These are phyloP conservation scores for Mediolabrus comicus DNA, from an alignment of 108 stramenopile species.

Conservation along the genomic window DNA sequence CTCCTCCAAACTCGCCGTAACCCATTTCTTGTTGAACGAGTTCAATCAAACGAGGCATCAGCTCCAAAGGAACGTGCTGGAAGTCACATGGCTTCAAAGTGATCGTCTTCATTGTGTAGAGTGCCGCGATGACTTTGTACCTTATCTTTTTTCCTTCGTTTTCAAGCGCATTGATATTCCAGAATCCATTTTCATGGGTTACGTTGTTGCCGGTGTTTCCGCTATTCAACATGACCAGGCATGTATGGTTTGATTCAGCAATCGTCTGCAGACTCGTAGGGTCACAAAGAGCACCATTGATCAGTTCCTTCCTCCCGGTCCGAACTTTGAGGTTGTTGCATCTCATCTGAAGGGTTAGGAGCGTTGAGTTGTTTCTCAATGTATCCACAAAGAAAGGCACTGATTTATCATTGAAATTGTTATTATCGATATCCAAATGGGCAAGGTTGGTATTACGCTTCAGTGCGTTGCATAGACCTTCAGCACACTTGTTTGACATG, in stretches of 20 bases:
- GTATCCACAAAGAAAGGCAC: conserved; percentile 4
- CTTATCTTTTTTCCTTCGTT: neutral
- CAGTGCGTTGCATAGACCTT: neutral
- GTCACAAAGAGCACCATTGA: too few relatives aligned
- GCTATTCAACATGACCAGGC: neutral
- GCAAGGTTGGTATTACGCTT: neutral
- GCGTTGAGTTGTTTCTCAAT: neutral
- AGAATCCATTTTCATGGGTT: neutral
- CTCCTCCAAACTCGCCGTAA: too few relatives aligned
- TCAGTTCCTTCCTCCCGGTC: too few relatives aligned
- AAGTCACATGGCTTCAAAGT: neutral
- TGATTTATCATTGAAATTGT: neutral
- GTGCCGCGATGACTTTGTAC: neutral
- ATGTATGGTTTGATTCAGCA: neutral
- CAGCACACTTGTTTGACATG: neutral
- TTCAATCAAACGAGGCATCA: neutral
- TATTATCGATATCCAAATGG: neutral
- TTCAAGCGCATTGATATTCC: neutral
- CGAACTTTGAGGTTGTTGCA: neutral
- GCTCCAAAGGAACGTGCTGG: too few relatives aligned
- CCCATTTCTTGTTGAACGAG: too few relatives aligned
- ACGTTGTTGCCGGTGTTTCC: neutral
- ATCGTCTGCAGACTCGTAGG: too few relatives aligned
- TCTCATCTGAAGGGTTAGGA: too few relatives aligned
- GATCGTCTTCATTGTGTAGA: neutral